These are phyloP conservation scores for Ustilago xerochloae DNA, from an alignment of 1,284 basidiomycete species.

Conservation along the genomic window DNA sequence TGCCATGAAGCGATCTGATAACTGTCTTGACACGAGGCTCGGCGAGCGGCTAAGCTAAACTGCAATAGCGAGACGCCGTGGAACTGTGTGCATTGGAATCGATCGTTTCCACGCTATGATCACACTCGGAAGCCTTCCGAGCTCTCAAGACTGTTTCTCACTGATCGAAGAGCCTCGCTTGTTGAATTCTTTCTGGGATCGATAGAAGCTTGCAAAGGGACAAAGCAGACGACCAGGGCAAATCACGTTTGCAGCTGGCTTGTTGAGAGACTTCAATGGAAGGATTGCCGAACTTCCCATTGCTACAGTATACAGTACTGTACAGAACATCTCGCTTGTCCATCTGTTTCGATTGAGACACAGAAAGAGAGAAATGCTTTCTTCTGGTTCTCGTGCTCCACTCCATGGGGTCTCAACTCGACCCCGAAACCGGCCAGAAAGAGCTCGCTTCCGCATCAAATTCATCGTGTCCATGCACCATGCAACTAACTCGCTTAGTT, in stretches of 20 bases:
- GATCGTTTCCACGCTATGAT: constrained; percentile 1
- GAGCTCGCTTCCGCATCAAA: constrained; percentile 1
- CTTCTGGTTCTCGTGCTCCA: no score
- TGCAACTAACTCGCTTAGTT: not conserved
- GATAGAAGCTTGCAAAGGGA: not conserved
- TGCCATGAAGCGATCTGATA: no score
- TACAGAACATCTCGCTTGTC: not conserved
- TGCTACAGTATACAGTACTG: no score
- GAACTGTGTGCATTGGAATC: not conserved
- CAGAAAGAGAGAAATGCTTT: not conserved
- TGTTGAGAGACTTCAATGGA: no score
- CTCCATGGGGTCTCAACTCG: no score
- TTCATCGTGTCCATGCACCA: not conserved
- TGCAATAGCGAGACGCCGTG: not conserved
- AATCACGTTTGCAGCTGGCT: no score
- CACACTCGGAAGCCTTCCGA: not conserved
- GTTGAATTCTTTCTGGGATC: no score
- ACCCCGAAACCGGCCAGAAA: no score
- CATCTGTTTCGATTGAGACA: not conserved
- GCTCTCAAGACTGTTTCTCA: not conserved
- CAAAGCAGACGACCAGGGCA: not conserved
- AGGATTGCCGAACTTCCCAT: no score
- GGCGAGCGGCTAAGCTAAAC: not conserved
- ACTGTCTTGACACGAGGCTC: no score
- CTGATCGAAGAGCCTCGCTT: not conserved